A percentile compares a stretch with the other conserved stretches of the same genome.
These are phyloP conservation scores for Corinectria fuckeliana DNA, from an alignment of 2,329 filamentous ascomycete genomes.

Conservation along the genomic window DNA sequence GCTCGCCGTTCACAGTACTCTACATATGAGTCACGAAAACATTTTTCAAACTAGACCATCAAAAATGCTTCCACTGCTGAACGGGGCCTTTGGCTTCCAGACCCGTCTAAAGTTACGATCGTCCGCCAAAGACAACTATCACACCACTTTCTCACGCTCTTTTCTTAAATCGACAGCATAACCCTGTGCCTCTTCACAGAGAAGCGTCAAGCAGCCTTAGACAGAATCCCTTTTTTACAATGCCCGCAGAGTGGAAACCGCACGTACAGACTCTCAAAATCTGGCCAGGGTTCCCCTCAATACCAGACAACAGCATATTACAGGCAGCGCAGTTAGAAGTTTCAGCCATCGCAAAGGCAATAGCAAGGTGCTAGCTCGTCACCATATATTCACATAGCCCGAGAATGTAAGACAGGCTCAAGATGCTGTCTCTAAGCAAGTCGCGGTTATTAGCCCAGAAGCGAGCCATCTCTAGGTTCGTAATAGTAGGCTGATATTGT, in stretches of 20 bases:
- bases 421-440: constrained; percentile 4
- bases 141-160: no score
- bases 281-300: constrained; percentile 17
- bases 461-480: constrained; percentile 39
- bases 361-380: constrained; percentile 37
- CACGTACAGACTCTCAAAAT: constrained; percentile 24
- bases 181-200: background rate
- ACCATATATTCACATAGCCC: constrained; percentile 26
- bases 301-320: background rate
- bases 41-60: no score
- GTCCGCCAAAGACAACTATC: no score
- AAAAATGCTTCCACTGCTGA: no score
- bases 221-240: background rate
- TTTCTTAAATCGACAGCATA: background rate
- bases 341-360: constrained; percentile 32
- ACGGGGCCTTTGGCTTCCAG: no score
- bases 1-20: no score
- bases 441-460: constrained; percentile 7
- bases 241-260: constrained; percentile 25
- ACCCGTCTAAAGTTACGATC: no score
- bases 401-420: constrained; percentile 3
- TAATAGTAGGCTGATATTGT: constrained; percentile 37
- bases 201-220: no score
- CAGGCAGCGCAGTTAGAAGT: constrained; percentile 27
- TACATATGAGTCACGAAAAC: no score